Evolutionary conservation across 352 stramenopile species (phyloP), one percentile per base, ranked within the genome.

Genomic region (Phytophthora tentaculata): DNA sequence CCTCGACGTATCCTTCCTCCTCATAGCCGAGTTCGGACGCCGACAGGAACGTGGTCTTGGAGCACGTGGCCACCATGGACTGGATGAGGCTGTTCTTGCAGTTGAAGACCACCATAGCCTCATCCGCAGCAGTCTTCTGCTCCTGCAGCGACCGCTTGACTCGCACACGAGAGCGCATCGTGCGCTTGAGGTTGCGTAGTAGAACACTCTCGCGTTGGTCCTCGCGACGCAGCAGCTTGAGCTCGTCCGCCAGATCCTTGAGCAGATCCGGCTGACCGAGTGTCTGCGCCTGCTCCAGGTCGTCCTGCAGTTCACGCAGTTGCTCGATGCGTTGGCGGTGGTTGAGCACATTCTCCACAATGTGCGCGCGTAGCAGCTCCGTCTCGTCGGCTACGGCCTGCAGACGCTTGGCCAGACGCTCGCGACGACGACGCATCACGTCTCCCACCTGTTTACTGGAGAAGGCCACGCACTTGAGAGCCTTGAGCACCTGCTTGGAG

Each of bases 1-100:
- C 71, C 41, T 71, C 76, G 26, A 57, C 71, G 47, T 67, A 71
- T 26, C 67, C 79, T 45, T 77, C 58, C 19, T 81, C 76, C 50
- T 80, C 65, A 41, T 68, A 28, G 39, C 53, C 52, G 9, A 62
- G 37, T 10, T 47, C 47, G 20, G 56, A 61, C 5, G 65, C 57
- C 45, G 59, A 57, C 41, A 69, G 26, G 65, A 73, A 73, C 17
- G 55, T 64, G 22, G 81, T 72, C 65, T 80, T 76, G 28, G 78
- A 48, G 54, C 77, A 88, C 14, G 71, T 86, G 22, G 67, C 56
- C 45, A 89, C 67, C 65, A 89, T 68, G 43, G 71, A 69, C 75
- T 89, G 74, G 70, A 87, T 87, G 55, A 89, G 74, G 66, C 78
- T 81, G 63, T 89, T 73, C 72, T 88, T 89, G 62, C 65, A 68